These are phyloP conservation scores for Beta corolliflora DNA, from an alignment of 179 eudicot species.

Conservation along the genomic window DNA sequence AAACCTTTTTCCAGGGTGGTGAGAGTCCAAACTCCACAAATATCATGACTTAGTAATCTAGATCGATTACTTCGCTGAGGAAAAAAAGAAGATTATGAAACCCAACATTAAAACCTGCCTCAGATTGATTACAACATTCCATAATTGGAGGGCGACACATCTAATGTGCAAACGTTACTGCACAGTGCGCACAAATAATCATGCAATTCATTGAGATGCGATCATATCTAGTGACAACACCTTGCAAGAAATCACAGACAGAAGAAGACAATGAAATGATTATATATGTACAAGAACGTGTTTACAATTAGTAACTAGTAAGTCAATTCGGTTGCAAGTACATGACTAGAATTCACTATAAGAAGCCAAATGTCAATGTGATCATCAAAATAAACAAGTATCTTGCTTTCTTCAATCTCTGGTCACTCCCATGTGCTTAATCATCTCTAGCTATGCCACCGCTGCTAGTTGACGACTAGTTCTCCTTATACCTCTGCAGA, in stretches of 20 bases:
- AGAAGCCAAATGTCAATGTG: conserved; percentile 5
- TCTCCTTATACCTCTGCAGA: conserved; percentile 20
- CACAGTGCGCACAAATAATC: background rate
- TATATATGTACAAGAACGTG: conserved; percentile 21
- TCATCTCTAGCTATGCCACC: conserved; percentile 14
- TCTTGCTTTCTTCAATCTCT: conserved; percentile 9
- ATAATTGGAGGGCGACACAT: background rate
- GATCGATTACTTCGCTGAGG: no score
- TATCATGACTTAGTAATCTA: no score
- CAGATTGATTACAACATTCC: background rate
- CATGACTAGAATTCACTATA: conserved; percentile 7
- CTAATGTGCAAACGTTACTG: background rate
- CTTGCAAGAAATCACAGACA: background rate
- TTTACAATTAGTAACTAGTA: conserved; percentile 17
- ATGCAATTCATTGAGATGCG: no score
- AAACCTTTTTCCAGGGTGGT: conserved; percentile 1
- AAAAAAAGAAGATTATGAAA: background rate
- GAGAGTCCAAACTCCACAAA: background rate
- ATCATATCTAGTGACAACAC: background rate
- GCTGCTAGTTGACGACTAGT: conserved; percentile 19
- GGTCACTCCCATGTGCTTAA: conserved; percentile 8
- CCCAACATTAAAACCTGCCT: conserved; percentile 1
- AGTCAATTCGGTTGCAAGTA: conserved; percentile 9
- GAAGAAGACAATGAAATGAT: no score
- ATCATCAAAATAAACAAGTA: conserved; percentile 2